phyloP scores from a whole-genome alignment of 441 rosid species.

The Pelargonium citronellum region DNA sequence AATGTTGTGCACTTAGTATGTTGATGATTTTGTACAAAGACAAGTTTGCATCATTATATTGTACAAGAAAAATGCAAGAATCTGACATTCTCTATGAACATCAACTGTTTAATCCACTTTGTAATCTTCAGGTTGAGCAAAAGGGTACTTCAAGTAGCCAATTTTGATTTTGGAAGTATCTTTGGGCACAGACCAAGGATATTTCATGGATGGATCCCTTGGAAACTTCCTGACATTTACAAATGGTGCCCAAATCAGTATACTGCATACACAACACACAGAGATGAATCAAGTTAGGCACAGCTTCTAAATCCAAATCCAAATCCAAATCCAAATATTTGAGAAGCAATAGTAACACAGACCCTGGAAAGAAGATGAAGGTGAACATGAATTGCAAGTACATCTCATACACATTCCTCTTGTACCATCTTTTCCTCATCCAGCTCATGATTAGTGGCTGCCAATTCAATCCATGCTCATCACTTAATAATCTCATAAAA shows the following conservation, averaged over 20 bases:
- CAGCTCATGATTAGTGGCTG: conserved; percentile 92
- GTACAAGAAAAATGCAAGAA: too few species aligned
- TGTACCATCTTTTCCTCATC: conserved; percentile 79
- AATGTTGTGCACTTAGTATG: too few species aligned
- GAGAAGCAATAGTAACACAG: too few species aligned
- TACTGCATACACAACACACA: conserved; percentile 32
- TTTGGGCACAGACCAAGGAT: conserved; percentile 79
- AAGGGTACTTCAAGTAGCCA: conserved; percentile 56
- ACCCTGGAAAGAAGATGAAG: conserved; percentile 86
- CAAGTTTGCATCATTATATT: too few species aligned
- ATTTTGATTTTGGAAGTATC: conserved; percentile 53
- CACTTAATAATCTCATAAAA: neutral
- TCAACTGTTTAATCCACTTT: neutral
- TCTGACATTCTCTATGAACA: too few species aligned
- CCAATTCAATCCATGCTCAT: neutral
- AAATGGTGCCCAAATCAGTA: conserved; percentile 77
- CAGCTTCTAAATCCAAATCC: too few species aligned
- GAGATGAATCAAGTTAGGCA: too few species aligned
- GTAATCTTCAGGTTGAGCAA: conserved; percentile 19
- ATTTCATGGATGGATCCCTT: conserved; percentile 65
- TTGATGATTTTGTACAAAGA: too few species aligned
- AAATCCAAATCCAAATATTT: too few species aligned
- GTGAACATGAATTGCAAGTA: conserved; percentile 84
- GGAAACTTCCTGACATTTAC: conserved; percentile 82
- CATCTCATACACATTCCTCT: conserved; percentile 73